Evolutionary conservation across 257 asterid genomes (phyloP).

Genomic region (Rhazya stricta): DNA sequence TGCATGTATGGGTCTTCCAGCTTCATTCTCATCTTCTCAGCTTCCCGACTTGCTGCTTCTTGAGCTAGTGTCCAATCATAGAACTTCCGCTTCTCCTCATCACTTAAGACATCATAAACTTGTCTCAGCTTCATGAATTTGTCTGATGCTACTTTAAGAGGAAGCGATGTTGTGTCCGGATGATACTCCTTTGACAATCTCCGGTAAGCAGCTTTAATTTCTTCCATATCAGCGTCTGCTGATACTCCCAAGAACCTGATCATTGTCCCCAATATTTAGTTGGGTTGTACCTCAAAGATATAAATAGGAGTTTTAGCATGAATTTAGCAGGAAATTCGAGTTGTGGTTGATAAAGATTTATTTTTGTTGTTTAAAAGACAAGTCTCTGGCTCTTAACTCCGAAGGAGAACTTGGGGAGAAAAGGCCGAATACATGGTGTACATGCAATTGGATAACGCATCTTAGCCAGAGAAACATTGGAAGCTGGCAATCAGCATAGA

Average conservation of each 20-base stretch:
- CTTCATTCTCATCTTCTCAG: slow-evolving; percentile 72
- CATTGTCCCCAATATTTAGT: neutral
- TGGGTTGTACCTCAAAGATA: neutral
- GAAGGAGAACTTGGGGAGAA: neutral
- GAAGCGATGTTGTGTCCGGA: slow-evolving; percentile 93
- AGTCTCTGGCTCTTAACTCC: neutral
- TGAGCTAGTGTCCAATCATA: slow-evolving; percentile 88
- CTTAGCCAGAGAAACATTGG: neutral
- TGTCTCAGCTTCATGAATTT: slow-evolving; percentile 71
- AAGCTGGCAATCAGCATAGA: neutral
- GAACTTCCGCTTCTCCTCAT: slow-evolving; percentile 65
- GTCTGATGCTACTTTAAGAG: slow-evolving; percentile 74
- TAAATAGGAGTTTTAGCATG: neutral
- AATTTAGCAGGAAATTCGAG: neutral
- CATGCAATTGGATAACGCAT: slow-evolving; percentile 6
- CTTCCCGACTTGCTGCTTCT: slow-evolving; percentile 75
- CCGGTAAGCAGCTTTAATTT: slow-evolving; percentile 78
- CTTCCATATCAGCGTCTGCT: slow-evolving; percentile 70
- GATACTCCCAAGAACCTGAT: slow-evolving; percentile 76
- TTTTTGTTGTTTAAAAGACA: neutral
- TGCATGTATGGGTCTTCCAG: slow-evolving; percentile 59
- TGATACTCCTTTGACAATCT: slow-evolving; percentile 81
- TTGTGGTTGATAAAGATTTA: neutral
- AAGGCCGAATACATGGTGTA: neutral
- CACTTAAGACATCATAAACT: slow-evolving; percentile 52